A percentile compares a stretch with the other conserved stretches of the same genome.
Conservation (phyloP, 1,284 basidiomycete genomes). For the Apiotrichum domesticum region DNA sequence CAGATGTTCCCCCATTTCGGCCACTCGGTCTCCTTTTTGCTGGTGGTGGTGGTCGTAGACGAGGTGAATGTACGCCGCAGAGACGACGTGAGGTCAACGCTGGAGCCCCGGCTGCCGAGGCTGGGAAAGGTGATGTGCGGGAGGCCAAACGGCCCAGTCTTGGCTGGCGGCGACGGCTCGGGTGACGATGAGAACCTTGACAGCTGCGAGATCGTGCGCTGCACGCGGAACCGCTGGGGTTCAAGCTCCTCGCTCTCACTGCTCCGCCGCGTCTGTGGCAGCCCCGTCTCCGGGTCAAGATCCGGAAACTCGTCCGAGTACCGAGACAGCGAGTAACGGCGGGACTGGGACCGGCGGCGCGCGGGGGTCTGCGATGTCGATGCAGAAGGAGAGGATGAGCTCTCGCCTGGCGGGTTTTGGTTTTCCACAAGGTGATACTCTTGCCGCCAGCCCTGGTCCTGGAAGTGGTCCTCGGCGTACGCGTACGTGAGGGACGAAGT, state of each 20-base stretch:
- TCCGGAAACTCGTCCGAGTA: conserved; percentile 32
- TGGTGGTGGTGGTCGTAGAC: not conserved
- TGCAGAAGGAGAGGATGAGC: not conserved
- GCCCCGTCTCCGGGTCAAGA: conserved; percentile 37
- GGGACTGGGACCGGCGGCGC: not conserved
- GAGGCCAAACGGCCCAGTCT: not conserved
- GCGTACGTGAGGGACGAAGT: conserved; percentile 31
- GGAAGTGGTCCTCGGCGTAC: conserved; percentile 9
- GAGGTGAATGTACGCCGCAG: conserved; percentile 4
- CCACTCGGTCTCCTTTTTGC: conserved; percentile 1
- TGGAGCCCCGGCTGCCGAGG: not conserved
- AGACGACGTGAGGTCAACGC: not conserved
- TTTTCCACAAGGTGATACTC: not conserved
- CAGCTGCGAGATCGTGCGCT: conserved; percentile 39
- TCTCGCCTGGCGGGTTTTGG: not conserved
- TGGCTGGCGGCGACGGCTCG: not conserved
- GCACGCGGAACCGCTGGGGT: conserved; percentile 26
- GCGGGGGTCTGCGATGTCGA: not conserved
- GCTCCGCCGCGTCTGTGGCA: conserved; percentile 18
- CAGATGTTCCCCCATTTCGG: conserved; percentile 3
- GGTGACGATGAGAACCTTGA: not conserved
- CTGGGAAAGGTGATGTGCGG: not conserved
- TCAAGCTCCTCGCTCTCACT: not conserved
- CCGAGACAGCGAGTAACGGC: not conserved
- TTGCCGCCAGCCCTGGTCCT: conserved; percentile 3